phyloP scores from a whole-genome alignment of 2,329 filamentous ascomycete genomes.

The Celoporthe dispersa region DNA sequence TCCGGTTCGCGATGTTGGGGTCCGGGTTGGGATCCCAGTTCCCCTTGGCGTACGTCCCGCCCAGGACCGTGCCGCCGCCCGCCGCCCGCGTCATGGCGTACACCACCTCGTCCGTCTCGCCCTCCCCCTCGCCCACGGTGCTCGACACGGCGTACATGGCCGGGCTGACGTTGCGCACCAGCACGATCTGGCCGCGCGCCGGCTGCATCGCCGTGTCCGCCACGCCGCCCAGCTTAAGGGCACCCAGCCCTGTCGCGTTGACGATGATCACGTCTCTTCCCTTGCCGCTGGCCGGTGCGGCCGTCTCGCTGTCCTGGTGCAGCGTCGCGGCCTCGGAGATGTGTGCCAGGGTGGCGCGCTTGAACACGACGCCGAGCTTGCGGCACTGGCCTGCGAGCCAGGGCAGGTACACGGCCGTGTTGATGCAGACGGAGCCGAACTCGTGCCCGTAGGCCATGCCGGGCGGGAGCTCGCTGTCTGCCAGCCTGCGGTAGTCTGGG shows the following conservation, averaged over 20 bases:
- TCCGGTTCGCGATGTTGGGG: constrained; percentile 76
- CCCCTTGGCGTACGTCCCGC: constrained; percentile 80
- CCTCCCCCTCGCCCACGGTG: constrained; percentile 63
- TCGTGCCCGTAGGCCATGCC: constrained; percentile 73
- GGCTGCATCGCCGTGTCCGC: constrained; percentile 75
- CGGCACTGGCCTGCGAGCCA: constrained; percentile 84
- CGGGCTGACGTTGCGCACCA: constrained; percentile 78
- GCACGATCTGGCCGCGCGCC: constrained; percentile 79
- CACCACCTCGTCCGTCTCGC: constrained; percentile 70
- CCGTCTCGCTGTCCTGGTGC: constrained; percentile 57
- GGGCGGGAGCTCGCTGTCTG: constrained; percentile 59
- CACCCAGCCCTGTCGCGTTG: constrained; percentile 83
- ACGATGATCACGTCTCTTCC: constrained; percentile 72
- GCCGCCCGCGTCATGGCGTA: constrained; percentile 85
- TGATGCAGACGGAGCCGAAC: constrained; percentile 90
- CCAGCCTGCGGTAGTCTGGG: constrained; percentile 70
- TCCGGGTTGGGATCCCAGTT: constrained; percentile 83
- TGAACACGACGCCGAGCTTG: constrained; percentile 70
- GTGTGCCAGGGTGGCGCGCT: constrained; percentile 68
- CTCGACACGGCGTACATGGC: constrained; percentile 73
- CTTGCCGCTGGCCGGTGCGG: not conserved
- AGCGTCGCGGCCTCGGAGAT: constrained; percentile 69
- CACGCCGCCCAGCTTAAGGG: constrained; percentile 79
- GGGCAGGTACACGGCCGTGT: constrained; percentile 83
- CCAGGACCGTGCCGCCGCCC: constrained; percentile 81